Conservation (phyloP, 768 basidiomycete genomes). For the Thelephora ganbajun region DNA sequence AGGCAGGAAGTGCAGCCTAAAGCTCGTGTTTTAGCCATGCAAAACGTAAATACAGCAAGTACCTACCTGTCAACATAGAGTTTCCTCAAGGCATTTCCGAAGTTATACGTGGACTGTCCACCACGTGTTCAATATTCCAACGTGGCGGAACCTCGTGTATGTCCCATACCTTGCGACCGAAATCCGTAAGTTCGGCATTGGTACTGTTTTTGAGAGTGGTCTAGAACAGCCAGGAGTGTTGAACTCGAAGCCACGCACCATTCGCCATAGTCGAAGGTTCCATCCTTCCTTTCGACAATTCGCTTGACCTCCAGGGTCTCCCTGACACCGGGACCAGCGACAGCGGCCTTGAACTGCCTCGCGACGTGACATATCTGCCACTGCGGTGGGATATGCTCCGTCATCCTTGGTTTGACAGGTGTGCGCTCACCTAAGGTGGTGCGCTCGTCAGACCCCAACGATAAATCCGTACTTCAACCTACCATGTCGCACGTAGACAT, state of each 20-base stretch:
- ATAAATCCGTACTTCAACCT: too few species aligned
- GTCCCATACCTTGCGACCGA: constrained; percentile 44
- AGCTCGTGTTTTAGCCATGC: constrained; percentile 1
- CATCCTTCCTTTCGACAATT: constrained; percentile 44
- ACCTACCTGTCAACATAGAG: constrained; percentile 55
- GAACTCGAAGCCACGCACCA: constrained; percentile 33
- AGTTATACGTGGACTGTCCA: constrained; percentile 52
- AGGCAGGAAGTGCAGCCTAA: constrained; percentile 54
- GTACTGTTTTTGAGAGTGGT: constrained; percentile 25
- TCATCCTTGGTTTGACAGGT: constrained; percentile 54
- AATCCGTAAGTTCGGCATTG: constrained; percentile 57
- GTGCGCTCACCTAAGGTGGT: constrained; percentile 49
- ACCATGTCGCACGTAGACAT: constrained; percentile 69
- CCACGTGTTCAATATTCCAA: not conserved
- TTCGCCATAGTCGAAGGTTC: constrained; percentile 37
- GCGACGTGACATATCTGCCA: constrained; percentile 56
- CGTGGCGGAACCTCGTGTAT: not conserved
- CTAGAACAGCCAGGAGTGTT: not conserved
- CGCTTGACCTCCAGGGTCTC: constrained; percentile 26
- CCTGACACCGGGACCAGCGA: constrained; percentile 17
- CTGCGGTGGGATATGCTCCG: constrained; percentile 45
- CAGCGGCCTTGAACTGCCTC: constrained; percentile 33
- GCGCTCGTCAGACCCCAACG: not conserved
- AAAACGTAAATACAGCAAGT: not conserved
- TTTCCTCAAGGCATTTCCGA: constrained; percentile 41